Base-by-base conservation (phyloP, 331 rosid genomes). In the Pyrus hybrid region DNA sequence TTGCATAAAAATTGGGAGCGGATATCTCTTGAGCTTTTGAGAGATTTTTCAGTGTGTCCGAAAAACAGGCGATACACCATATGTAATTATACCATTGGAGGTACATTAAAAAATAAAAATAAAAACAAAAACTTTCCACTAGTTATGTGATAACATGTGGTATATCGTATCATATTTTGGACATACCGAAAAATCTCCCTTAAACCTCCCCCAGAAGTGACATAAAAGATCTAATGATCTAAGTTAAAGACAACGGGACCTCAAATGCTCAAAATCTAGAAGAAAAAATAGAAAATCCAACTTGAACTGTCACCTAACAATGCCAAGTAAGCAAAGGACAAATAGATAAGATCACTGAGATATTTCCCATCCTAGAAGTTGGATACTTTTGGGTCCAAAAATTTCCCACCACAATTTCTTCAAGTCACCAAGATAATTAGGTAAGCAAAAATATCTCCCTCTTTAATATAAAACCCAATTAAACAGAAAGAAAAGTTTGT, bases 271-370 rank as follows among this genome's bases (percentile, higher is more conserved):
- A 74, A 45, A 41, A 41, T 41, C 45, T 41, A 41, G 13, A 18
- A 57, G 16, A 1, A 58, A 10, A 58, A 25, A 26, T 8, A 18
- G 1, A 25, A 28, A 61, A 1, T 4, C 16, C 29, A 22, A 23
- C 51, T 32, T 16, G 54, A 49, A 65, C 7, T 47, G 49, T 62
- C 51, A 63, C 28, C 72, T 8, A 21, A 74, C 63, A n/a, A 30
- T 3, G 79, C 56, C 72, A 8, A 29, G 17, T 49, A 8, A 33
- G 54, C 29, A 57, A 47, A 7, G 21, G 57, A 75, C 30, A 41
- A 5, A 28, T 8, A 29, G 79, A 80, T 74, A 68, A 74, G 83
- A 57, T 7, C 77, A 3, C 21, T 54, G 5, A 60, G 76, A 80
- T 74, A 80, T 80, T 74, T 79, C 41, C 49, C 57, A 7, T 51